phyloP scores from a whole-genome alignment of 352 stramenopile species.

The Phytophthora sp. region DNA sequence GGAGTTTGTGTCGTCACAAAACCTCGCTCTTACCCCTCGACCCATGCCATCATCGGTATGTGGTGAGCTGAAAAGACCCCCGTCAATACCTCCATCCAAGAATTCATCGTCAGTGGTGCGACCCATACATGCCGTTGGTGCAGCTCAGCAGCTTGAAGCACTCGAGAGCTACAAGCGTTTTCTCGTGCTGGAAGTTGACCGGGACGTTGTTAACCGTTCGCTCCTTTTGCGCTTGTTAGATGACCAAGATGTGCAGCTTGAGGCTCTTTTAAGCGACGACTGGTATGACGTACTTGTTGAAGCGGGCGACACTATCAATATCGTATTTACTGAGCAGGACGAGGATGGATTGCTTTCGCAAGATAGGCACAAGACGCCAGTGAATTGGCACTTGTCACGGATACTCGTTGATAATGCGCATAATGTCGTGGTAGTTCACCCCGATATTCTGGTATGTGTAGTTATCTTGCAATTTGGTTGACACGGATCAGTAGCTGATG shows the following conservation, averaged over 20 bases:
- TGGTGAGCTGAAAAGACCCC: conserved; percentile 16
- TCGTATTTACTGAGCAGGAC: conserved; percentile 72
- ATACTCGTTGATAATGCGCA: conserved; percentile 63
- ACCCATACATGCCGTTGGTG: conserved; percentile 11
- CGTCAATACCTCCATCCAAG: conserved; percentile 7
- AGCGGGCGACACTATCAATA: conserved; percentile 80
- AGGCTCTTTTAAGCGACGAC: conserved; percentile 65
- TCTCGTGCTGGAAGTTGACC: conserved; percentile 71
- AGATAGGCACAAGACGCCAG: conserved; percentile 10
- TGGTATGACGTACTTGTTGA: conserved; percentile 82
- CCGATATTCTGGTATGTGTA: conserved; percentile 70
- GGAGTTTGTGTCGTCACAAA: conserved; percentile 37
- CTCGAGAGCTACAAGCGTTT: conserved; percentile 59
- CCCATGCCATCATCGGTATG: conserved; percentile 32
- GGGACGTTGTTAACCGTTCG: conserved; percentile 54
- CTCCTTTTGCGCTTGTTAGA: conserved; percentile 68
- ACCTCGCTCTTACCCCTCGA: conserved; percentile 34
- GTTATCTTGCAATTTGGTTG: not conserved
- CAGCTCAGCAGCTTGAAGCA: conserved; percentile 2
- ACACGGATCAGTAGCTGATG: conserved; percentile 12
- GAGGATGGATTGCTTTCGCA: conserved; percentile 52
- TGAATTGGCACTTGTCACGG: conserved; percentile 5
- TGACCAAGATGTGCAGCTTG: conserved; percentile 64
- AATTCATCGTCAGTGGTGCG: conserved; percentile 28
- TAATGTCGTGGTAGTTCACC: conserved; percentile 73